phyloP scores from a whole-genome alignment of 176 grass and related monocot genomes.

The Eragrostis curvula region DNA sequence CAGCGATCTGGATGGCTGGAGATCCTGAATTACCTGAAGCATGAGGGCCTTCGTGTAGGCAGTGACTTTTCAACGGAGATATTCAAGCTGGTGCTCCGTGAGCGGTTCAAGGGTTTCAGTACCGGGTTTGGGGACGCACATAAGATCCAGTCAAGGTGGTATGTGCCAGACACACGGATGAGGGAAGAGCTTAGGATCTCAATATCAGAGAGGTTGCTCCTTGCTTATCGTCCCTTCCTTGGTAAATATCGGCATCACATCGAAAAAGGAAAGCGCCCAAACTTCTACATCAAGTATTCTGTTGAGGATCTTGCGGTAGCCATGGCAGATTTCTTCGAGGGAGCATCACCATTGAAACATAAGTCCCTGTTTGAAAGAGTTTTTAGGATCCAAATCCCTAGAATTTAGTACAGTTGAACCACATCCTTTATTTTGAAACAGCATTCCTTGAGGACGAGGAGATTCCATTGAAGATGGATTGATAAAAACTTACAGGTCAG shows the following conservation, averaged over 20 bases:
- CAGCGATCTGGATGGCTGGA: slow-evolving; percentile 75
- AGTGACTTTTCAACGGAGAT: slow-evolving; percentile 76
- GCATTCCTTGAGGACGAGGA: too few species aligned
- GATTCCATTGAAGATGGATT: too few species aligned
- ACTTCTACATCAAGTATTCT: slow-evolving; percentile 88
- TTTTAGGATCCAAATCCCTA: too few species aligned
- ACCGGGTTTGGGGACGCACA: slow-evolving; percentile 84
- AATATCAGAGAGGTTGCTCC: slow-evolving; percentile 80
- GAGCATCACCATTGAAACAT: not conserved
- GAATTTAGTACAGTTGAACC: too few species aligned
- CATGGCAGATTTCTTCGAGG: slow-evolving; percentile 80
- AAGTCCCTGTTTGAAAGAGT: too few species aligned
- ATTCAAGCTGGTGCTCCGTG: slow-evolving; percentile 71
- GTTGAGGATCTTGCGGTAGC: slow-evolving; percentile 82
- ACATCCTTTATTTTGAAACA: too few species aligned
- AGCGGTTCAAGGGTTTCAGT: slow-evolving; percentile 90
- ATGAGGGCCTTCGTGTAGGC: slow-evolving; percentile 78
- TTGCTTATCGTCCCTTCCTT: slow-evolving; percentile 86
- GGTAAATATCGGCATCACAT: slow-evolving; percentile 90
- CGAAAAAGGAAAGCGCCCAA: slow-evolving; percentile 74
- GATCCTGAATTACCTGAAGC: slow-evolving; percentile 76
- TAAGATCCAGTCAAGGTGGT: slow-evolving; percentile 67
- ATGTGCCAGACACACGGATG: slow-evolving; percentile 77
- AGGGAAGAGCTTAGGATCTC: slow-evolving; percentile 93
- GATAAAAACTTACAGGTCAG: too few species aligned